These are phyloP conservation scores for Ascochyta pisi DNA, from an alignment of 2,329 filamentous ascomycete genomes.

Conservation along the genomic window DNA sequence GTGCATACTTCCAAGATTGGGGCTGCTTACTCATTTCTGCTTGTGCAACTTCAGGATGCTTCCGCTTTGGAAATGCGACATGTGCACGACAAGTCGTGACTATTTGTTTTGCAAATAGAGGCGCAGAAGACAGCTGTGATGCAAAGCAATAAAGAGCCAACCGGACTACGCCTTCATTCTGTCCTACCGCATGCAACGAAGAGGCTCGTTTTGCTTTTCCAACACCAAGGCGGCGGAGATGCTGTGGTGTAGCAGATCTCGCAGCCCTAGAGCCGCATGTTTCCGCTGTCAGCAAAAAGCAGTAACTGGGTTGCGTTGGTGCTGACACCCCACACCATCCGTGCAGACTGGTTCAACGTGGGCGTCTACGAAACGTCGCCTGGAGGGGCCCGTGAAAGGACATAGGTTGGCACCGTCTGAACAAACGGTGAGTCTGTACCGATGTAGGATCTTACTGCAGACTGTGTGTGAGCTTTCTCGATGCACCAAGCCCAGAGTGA, in stretches of 20 bases:
- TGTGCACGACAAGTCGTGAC: background rate
- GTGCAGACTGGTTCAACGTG: background rate
- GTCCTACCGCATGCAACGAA: background rate
- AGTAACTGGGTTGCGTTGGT: background rate
- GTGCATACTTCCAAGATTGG: slow-evolving; percentile 4
- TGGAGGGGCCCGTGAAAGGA: background rate
- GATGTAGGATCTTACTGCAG: background rate
- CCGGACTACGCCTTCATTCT: background rate
- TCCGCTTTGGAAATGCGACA: background rate
- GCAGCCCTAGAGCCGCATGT: slow-evolving; percentile 2
- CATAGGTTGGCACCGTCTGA: background rate
- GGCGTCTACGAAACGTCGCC: background rate
- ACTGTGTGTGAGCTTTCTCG: background rate
- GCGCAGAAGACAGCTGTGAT: background rate
- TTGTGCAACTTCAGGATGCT: slow-evolving; percentile 11
- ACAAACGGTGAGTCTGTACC: slow-evolving; percentile 1
- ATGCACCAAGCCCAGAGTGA: background rate
- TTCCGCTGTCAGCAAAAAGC: background rate
- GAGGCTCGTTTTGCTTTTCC: background rate
- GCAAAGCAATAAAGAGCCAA: background rate
- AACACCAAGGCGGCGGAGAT: background rate
- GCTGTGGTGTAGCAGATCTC: slow-evolving; percentile 1
- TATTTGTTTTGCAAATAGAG: background rate
- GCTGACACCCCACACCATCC: slow-evolving; percentile 5
- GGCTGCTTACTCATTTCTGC: slow-evolving; percentile 8